Percentiles rank a stretch among this genome's conserved stretches.
These are phyloP conservation scores for Cutaneotrichosporon sp. DNA, from an alignment of 1,284 basidiomycete species.

Conservation along the genomic window DNA sequence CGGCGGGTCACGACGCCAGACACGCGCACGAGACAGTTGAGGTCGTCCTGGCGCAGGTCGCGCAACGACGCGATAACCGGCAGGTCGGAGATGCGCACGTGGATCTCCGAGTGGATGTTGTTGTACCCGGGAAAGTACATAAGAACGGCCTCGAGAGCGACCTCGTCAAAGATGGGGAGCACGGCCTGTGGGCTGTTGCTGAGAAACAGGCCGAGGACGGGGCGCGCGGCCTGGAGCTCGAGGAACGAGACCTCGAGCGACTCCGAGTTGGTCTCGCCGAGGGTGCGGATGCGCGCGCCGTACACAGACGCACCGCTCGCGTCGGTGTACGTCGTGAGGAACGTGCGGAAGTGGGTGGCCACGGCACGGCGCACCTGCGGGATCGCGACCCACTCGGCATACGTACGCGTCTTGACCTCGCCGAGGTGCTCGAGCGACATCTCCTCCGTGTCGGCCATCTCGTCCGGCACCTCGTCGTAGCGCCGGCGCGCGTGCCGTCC, in stretches of 20 bases:
- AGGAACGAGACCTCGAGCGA: conserved; percentile 96
- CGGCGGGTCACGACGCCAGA: conserved; percentile 96
- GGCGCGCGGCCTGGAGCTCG: conserved; percentile 85
- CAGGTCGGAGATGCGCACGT: conserved; percentile 93
- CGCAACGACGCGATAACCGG: conserved; percentile 87
- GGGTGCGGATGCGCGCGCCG: conserved; percentile 85
- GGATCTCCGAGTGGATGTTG: conserved; percentile 96
- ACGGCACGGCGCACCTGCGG: conserved; percentile 89
- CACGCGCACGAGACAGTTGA: conserved; percentile 95
- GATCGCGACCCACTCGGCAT: conserved; percentile 94
- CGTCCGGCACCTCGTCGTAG: conserved; percentile 83
- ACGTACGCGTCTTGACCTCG: conserved; percentile 95
- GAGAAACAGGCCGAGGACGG: conserved; percentile 95
- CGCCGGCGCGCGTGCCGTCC: conserved; percentile 75
- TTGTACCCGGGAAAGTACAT: conserved; percentile 96
- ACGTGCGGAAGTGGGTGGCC: conserved; percentile 88
- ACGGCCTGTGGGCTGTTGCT: conserved; percentile 92
- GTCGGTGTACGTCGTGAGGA: conserved; percentile 94
- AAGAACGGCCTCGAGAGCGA: conserved; percentile 89
- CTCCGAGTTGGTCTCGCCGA: conserved; percentile 97
- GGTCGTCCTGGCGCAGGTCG: conserved; percentile 85
- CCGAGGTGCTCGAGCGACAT: conserved; percentile 93
- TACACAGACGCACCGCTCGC: conserved; percentile 90
- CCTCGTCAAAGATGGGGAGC: conserved; percentile 93
- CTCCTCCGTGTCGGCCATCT: conserved; percentile 74